Base-by-base conservation (phyloP, 495 filamentous ascomycete species). In the Penicillium angulare region DNA sequence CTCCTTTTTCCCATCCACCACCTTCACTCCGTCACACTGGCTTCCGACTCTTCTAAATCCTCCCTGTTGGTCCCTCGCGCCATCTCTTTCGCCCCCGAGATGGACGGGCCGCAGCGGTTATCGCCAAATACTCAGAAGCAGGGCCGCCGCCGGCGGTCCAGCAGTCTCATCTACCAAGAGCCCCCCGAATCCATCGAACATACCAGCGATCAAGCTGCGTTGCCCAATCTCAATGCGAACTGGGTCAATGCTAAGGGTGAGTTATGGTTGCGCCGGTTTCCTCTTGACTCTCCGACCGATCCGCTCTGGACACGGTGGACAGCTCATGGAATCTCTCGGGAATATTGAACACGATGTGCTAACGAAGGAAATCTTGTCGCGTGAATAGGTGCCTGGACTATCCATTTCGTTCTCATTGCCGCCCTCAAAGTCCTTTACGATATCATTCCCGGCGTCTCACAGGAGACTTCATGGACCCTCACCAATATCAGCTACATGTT, bases 401-500 rank as follows among this genome's bases (percentile, higher is more conserved):
- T 98, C 69, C 93, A 98, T 68, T 79, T 95, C 55, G 88, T 98
- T 59, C 74, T 95, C 61, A 98, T 98, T 63, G 69, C 86, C 47
- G 77, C 77, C 58, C 83, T 96, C 60, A 98, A 97, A 74, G 92
- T 98, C 63, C 79, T 98, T 58, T 97, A 88, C 79, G 89, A 95
- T 71, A 92, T 92, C 62, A 86, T 98, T 47, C 93, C 93, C 13
- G 89, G 90, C 52, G 84, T 96, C 52, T 93, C 90, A 33, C 93
- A 97, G 71, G 93, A 98, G 71, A 95, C 90, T 31, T 96, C 92
- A 47, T 98, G 93, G 93, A 97, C 92, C 23, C 79, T 98, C 59
- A 96, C 90, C 69, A 98, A 98, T 76, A 95, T 97, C 71, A 88
- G 90, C 47, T 98, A 98, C 79, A 97, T 97, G 92, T 85, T 91